Evolutionary conservation across 2,329 filamentous ascomycete species (phyloP).

Genomic region (Davidsoniella australis): DNA sequence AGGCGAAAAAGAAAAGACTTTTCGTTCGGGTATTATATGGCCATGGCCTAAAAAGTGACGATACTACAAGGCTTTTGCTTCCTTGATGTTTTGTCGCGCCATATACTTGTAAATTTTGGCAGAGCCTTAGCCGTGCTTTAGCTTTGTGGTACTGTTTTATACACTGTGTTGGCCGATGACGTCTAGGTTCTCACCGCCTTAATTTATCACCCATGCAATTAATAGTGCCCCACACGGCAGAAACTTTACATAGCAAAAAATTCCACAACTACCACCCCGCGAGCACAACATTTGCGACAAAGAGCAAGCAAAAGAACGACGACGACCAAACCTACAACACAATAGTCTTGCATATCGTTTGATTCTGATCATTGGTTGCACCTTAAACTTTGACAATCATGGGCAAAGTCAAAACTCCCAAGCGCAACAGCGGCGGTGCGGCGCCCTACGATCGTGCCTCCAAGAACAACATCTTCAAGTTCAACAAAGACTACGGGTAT

Average conservation of each 20-base stretch:
- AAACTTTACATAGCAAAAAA: conserved; percentile 10
- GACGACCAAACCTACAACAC: conserved; percentile 4
- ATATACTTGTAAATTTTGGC: not conserved
- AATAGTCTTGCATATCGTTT: not conserved
- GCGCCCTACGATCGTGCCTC: conserved; percentile 27
- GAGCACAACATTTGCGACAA: not conserved
- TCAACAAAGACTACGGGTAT: conserved; percentile 70
- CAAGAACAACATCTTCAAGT: conserved; percentile 84
- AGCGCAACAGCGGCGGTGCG: conserved; percentile 32
- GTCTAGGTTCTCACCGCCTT: conserved; percentile 9
- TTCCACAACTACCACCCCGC: conserved; percentile 11
- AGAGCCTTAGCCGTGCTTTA: not conserved
- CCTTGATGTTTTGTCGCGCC: too few species aligned
- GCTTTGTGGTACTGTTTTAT: not conserved
- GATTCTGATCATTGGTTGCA: not conserved
- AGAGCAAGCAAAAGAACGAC: not conserved
- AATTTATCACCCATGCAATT: not conserved
- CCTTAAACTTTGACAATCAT: conserved; percentile 20
- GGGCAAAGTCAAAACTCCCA: conserved; percentile 35
- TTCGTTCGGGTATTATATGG: too few species aligned
- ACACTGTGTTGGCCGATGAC: not conserved
- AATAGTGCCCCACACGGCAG: conserved; percentile 11
- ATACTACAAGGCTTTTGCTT: too few species aligned
- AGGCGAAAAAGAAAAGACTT: too few species aligned
- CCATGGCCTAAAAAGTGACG: too few species aligned